Evolutionary conservation across 2,329 filamentous ascomycete species (phyloP).

Genomic region (Fusarium multiceps): DNA sequence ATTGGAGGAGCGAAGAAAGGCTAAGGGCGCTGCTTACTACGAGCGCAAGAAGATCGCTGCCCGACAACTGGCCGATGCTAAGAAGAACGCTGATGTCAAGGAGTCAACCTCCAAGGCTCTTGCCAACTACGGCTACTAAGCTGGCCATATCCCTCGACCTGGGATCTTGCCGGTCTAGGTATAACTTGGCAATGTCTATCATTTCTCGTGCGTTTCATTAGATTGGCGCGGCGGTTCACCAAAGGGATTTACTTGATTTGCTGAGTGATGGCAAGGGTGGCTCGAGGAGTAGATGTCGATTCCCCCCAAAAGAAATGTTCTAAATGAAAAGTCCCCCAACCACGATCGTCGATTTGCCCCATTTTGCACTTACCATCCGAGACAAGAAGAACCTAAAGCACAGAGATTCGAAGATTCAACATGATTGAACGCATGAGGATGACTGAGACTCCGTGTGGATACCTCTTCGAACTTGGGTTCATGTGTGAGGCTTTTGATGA

Average conservation of each 20-base stretch:
- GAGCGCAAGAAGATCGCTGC: slow-evolving; percentile 98
- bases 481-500: slow-evolving; percentile 15
- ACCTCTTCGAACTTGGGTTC: slow-evolving; percentile 13
- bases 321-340: slow-evolving; percentile 48
- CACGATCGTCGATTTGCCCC: slow-evolving; percentile 47
- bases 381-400: slow-evolving; percentile 50
- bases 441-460: slow-evolving; percentile 39
- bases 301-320: slow-evolving; percentile 48
- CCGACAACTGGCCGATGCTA: slow-evolving; percentile 89
- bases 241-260: slow-evolving; percentile 62
- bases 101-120: slow-evolving; percentile 89
- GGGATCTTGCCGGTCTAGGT: slow-evolving; percentile 46
- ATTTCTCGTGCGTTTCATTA: slow-evolving; percentile 65
- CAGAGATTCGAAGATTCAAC: slow-evolving; percentile 46
- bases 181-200: slow-evolving; percentile 56
- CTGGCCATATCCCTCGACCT: slow-evolving; percentile 48
- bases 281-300: slow-evolving; percentile 50
- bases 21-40: slow-evolving; percentile 99
- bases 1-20: slow-evolving; percentile 99
- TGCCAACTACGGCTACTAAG: slow-evolving; percentile 90
- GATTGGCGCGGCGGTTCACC: slow-evolving; percentile 65
- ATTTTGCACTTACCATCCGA: slow-evolving; percentile 36
- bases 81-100: slow-evolving; percentile 91
- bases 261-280: slow-evolving; percentile 59
- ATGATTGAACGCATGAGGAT: slow-evolving; percentile 45